phyloP scores from a whole-genome alignment of 2,329 filamentous ascomycete genomes.

The Penicillium nordicum region DNA sequence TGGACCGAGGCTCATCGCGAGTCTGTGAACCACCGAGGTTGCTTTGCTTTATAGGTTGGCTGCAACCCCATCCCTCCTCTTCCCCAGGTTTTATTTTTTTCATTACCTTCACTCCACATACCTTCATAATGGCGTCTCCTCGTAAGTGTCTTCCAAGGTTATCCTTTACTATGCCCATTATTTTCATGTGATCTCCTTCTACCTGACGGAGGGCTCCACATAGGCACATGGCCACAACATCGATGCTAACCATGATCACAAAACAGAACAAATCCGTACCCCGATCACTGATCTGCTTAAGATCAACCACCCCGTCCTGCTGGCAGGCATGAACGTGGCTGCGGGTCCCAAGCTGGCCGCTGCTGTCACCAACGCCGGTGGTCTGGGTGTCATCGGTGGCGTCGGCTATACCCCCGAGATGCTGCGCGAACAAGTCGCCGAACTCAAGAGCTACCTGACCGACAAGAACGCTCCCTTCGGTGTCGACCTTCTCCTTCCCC shows the following conservation, averaged over 20 bases:
- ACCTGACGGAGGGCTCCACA: slow-evolving; percentile 6
- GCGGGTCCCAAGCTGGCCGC: slow-evolving; percentile 94
- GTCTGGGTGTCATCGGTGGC: slow-evolving; percentile 93
- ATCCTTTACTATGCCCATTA: slow-evolving; percentile 7
- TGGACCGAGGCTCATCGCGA: slow-evolving; percentile 19
- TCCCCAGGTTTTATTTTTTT: slow-evolving; percentile 19
- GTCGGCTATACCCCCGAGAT: slow-evolving; percentile 91
- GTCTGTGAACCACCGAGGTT: slow-evolving; percentile 16
- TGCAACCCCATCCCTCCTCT: slow-evolving; percentile 2
- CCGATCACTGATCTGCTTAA: slow-evolving; percentile 91
- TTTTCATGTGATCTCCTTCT: slow-evolving; percentile 17
- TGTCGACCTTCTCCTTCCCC: slow-evolving; percentile 87
- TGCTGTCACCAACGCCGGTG: slow-evolving; percentile 94
- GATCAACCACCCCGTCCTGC: slow-evolving; percentile 93
- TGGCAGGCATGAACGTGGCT: slow-evolving; percentile 99
- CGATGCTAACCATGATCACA: slow-evolving; percentile 19
- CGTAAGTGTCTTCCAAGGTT: slow-evolving; percentile 56
- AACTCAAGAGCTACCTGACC: slow-evolving; percentile 81
- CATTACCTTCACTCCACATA: slow-evolving; percentile 6
- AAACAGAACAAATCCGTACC: slow-evolving; percentile 79
- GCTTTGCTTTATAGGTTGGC: slow-evolving; percentile 17
- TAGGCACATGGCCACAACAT: neutral
- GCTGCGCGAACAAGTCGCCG: slow-evolving; percentile 89
- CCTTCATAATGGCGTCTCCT: slow-evolving; percentile 66
- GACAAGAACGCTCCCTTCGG: slow-evolving; percentile 96